Conservation (phyloP, 1,284 basidiomycete species). For the Laetiporus sulphureus region DNA sequence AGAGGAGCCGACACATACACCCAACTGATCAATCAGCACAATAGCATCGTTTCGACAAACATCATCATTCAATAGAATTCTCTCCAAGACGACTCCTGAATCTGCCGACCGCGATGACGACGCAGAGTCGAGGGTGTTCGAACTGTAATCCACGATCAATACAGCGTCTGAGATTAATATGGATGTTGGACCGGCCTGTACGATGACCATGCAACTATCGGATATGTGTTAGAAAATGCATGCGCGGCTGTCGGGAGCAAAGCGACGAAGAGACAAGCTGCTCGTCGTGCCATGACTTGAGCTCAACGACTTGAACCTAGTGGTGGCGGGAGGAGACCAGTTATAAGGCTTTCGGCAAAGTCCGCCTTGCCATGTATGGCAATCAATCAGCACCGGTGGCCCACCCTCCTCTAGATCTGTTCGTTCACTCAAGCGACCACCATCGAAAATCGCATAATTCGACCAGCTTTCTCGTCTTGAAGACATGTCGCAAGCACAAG, state of each 20-base stretch:
- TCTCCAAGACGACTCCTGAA: slow-evolving; percentile 33
- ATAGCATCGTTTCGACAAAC: slow-evolving; percentile 60
- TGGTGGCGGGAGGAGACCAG: neutral
- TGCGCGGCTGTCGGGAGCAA: slow-evolving; percentile 38
- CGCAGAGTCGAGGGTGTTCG: slow-evolving; percentile 36
- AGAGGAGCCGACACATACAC: slow-evolving; percentile 37
- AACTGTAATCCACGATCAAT: no score
- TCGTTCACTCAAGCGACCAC: no score
- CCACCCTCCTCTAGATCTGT: neutral
- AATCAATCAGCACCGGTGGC: neutral
- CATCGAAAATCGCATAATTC: no score
- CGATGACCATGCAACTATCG: slow-evolving; percentile 68
- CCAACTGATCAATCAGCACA: slow-evolving; percentile 60
- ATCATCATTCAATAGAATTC: slow-evolving; percentile 38
- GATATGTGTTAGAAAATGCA: slow-evolving; percentile 54
- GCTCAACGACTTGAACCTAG: neutral
- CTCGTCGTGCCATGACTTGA: slow-evolving; percentile 15
- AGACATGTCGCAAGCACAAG: slow-evolving; percentile 25
- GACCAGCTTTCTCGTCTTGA: no score
- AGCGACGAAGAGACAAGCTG: slow-evolving; percentile 21
- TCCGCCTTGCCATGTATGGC: neutral
- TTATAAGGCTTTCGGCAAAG: slow-evolving; percentile 8
- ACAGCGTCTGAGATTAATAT: no score
- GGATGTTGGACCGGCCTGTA: slow-evolving; percentile 40
- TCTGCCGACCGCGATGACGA: slow-evolving; percentile 23